Conservation (phyloP, 139 green algal genomes). For the Diplosphaera chodatii region DNA sequence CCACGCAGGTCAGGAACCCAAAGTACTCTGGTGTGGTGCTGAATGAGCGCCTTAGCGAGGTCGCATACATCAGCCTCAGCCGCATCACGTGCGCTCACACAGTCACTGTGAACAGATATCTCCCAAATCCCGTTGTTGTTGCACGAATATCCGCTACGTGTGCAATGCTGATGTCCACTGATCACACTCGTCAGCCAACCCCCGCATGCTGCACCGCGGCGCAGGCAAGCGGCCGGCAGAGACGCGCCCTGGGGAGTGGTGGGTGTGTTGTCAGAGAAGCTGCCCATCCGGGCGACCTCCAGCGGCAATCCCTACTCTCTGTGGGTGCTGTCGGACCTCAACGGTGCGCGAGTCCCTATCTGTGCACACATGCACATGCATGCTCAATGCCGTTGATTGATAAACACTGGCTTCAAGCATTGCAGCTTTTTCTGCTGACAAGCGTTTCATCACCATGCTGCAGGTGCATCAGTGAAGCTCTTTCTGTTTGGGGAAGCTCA, state of each 20-base stretch:
- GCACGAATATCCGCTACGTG: no score
- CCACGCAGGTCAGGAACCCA: conserved; percentile 36
- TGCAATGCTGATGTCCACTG: no score
- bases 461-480: conserved; percentile 13
- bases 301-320: conserved; percentile 28
- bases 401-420: no score
- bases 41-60: conserved; percentile 15
- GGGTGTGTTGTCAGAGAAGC: conserved; percentile 31
- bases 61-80: conserved; percentile 16
- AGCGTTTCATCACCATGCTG: no score
- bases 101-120: no score
- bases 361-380: no score
- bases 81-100: conserved; percentile 20
- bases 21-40: conserved; percentile 32
- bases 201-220: no score
- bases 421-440: no score
- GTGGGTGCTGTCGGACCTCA: conserved; percentile 42
- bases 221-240: background rate
- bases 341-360: no score
- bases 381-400: no score
- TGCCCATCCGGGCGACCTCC: conserved; percentile 12
- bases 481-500: conserved; percentile 45
- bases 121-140: no score
- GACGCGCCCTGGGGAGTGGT: conserved; percentile 32
- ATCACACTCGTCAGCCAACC: no score